phyloP scores from a whole-genome alignment of 2,329 filamentous ascomycete genomes.

The Metarhizium guizhouense region DNA sequence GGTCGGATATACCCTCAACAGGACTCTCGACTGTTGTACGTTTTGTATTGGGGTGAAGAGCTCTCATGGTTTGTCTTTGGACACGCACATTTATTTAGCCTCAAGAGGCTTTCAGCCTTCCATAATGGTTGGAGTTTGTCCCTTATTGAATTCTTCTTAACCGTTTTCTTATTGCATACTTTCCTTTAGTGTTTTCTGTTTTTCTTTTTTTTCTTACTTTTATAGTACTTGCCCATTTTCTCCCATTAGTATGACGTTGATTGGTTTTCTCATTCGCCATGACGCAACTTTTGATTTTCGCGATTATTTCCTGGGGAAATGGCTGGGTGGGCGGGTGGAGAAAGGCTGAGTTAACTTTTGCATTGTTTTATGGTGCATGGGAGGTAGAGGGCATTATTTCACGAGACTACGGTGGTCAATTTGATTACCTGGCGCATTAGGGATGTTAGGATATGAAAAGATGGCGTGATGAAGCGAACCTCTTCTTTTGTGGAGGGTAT shows the following conservation, averaged over 20 bases:
- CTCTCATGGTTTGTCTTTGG: not conserved
- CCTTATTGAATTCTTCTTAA: not conserved
- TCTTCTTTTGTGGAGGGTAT: not conserved
- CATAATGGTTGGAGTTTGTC: not conserved
- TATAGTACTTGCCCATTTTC: not conserved
- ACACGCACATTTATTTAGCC: not conserved
- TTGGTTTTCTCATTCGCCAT: not conserved
- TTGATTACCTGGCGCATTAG: constrained; percentile 1
- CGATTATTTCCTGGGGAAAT: not conserved
- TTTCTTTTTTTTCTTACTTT: not conserved
- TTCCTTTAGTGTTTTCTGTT: not conserved
- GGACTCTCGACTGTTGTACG: not conserved
- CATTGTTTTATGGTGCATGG: constrained; percentile 5
- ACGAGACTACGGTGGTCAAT: not conserved
- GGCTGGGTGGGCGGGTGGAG: not conserved
- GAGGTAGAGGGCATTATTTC: not conserved
- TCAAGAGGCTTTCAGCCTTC: not conserved
- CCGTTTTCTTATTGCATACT: not conserved
- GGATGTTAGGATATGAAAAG: constrained; percentile 1
- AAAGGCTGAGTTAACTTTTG: not conserved
- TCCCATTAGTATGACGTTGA: not conserved
- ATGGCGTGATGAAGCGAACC: not conserved
- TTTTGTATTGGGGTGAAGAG: not conserved
- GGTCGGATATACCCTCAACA: constrained; percentile 1
- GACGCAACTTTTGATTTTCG: not conserved